Evolutionary conservation across 257 asterid species (phyloP).

Genomic region (Nicotiana obtusifolia): DNA sequence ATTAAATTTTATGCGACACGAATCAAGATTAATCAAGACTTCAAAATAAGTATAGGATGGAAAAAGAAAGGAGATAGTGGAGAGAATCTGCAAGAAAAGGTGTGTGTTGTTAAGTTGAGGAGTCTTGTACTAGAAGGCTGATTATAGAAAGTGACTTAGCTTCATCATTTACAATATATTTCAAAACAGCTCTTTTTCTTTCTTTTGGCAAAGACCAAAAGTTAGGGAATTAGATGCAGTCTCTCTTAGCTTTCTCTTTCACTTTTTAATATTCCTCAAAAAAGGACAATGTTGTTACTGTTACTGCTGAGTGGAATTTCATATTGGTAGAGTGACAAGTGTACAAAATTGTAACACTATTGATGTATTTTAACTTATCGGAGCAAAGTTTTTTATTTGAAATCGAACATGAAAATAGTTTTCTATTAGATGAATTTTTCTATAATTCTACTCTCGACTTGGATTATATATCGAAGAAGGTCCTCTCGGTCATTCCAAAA

Average conservation of each 20-base stretch:
- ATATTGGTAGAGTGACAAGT: too few species aligned
- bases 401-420: too few species aligned
- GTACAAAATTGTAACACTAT: too few species aligned
- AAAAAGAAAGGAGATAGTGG: background rate
- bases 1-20: fast-evolving
- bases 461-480: too few species aligned
- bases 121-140: conserved; percentile 78
- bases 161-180: conserved; percentile 34
- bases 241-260: conserved; percentile 16
- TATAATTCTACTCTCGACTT: too few species aligned
- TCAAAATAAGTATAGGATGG: too few species aligned
- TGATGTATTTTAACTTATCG: too few species aligned
- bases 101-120: conserved; percentile 43
- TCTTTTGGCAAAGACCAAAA: conserved; percentile 13
- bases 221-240: conserved; percentile 52
- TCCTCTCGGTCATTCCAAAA: too few species aligned
- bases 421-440: too few species aligned
- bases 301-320: background rate
- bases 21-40: too few species aligned
- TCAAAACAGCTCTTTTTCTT: conserved; percentile 13
- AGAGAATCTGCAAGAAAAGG: conserved; percentile 71
- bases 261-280: background rate
- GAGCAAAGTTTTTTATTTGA: too few species aligned
- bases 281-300: background rate
- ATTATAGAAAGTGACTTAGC: conserved; percentile 66